Evolutionary conservation across 352 stramenopile genomes (phyloP), one percentile per base, ranked within the genome.

Genomic region (Globisporangium solare): DNA sequence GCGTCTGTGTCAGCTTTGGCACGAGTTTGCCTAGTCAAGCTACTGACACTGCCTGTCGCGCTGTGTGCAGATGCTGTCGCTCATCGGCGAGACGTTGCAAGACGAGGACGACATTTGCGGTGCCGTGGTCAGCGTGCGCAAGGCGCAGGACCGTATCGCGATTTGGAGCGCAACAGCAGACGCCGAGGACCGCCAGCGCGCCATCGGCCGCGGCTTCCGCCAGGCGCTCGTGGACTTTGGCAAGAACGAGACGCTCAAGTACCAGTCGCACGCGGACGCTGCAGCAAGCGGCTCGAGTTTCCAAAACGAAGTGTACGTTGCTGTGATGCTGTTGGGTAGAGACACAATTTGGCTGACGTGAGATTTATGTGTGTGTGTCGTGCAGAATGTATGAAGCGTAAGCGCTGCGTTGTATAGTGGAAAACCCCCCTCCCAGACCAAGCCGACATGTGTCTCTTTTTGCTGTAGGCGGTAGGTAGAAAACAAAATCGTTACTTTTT

Each of bases 81-180:
- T 98, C 24, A 97, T 99, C 61, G 96, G 95, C 24, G 95, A 98
- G 71, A 96, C 89, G 51, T 79, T 99, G 56, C 92, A 99, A 63
- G 79, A 94, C 60, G 92, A 97, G 18, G 77, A 96, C 61, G 88
- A 98, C 71, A 83, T 99, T 51, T 98, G 93, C 68, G 95, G 96
- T 32, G 91, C 89, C 61, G 96, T 99, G 51, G 94, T 99, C 42
- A 97, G 82, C 67, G 90, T 98, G 54, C 91, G 96, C 47, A 97
- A 98, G 70, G 67, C 83, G 31, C 90, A 99, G 73, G 93, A 98
- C 79, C 86, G 94, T 51, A 97, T 99, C 68, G 88, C 95, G 46
- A 88, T 99, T 49, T 99, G 96, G 96, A 97, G 78, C 43, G 80
- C 77, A 70, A 93, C 82, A 63, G 84, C 86, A 24, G 70, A 79